These are phyloP conservation scores for Protomyces lactucae-debilis DNA, from an alignment of 1,139 yeast species.

Conservation along the genomic window DNA sequence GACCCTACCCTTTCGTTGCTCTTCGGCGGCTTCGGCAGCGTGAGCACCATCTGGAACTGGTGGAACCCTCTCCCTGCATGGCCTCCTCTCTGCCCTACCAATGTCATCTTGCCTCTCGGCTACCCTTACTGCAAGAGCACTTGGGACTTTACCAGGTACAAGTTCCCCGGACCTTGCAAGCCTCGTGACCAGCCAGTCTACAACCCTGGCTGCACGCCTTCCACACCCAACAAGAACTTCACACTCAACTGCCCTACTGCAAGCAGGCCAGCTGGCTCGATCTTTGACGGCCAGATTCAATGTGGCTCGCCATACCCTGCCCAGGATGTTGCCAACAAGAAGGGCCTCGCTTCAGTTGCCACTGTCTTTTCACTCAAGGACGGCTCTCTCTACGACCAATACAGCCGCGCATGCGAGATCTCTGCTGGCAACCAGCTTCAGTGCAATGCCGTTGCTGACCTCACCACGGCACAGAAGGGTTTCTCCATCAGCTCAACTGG, in stretches of 20 bases:
- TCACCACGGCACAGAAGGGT: neutral
- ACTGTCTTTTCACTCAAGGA: neutral
- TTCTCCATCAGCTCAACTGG: neutral
- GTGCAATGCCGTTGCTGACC: neutral
- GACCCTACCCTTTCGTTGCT: neutral
- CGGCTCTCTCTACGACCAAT: neutral
- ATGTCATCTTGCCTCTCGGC: neutral
- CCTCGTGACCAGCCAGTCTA: neutral
- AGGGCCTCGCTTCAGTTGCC: neutral
- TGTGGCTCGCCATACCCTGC: conserved; percentile 1
- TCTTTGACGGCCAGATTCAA: neutral
- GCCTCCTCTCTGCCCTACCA: neutral
- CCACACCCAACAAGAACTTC: neutral
- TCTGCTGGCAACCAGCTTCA: neutral
- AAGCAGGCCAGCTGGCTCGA: neutral
- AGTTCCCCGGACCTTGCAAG: neutral
- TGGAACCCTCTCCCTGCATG: neutral
- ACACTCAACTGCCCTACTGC: neutral
- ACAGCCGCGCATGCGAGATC: neutral
- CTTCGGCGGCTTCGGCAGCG: neutral
- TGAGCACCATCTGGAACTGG: neutral
- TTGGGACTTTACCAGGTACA: neutral
- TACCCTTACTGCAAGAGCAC: neutral
- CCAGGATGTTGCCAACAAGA: neutral
- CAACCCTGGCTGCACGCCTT: neutral